A percentile compares a stretch with the other conserved stretches of the same genome.
phyloP scores from a whole-genome alignment of 768 basidiomycete genomes.

The Psilocybe tampanensis region DNA sequence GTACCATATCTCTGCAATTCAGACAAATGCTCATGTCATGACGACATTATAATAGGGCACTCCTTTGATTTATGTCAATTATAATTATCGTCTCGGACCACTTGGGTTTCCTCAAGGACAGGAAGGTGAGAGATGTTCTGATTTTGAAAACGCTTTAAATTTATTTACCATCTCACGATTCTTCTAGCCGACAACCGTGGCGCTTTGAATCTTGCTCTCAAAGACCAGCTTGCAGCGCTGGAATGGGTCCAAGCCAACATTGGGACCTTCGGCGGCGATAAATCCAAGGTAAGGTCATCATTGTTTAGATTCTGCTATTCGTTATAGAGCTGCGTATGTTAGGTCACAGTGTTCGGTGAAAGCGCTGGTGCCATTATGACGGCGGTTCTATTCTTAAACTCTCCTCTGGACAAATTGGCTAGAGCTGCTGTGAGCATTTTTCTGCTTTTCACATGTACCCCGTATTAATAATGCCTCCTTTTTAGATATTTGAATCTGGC shows the following conservation, averaged over 20 bases:
- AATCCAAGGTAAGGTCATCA: constrained; percentile 24
- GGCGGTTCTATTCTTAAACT: constrained; percentile 39
- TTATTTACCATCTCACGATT: not conserved
- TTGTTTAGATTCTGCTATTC: too few species aligned
- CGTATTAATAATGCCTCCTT: constrained; percentile 3
- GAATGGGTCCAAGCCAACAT: constrained; percentile 66
- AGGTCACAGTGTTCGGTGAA: constrained; percentile 59
- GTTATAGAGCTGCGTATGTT: too few species aligned
- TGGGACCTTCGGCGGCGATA: constrained; percentile 58
- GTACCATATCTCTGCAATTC: not conserved
- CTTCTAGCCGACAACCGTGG: constrained; percentile 36
- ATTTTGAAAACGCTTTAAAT: not conserved
- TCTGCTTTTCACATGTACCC: too few species aligned
- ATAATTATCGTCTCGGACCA: constrained; percentile 45
- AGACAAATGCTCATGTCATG: too few species aligned
- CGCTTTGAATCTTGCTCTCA: constrained; percentile 47
- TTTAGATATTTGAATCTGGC: constrained; percentile 43
- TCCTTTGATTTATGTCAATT: constrained; percentile 45
- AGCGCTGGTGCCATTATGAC: constrained; percentile 54
- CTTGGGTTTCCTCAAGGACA: too few species aligned
- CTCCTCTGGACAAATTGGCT: constrained; percentile 32
- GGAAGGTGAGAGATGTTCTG: constrained; percentile 26
- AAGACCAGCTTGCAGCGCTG: constrained; percentile 46
- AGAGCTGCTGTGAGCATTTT: constrained; percentile 29
- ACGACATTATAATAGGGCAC: constrained; percentile 29